A percentile compares a stretch with the other conserved stretches of the same genome.
phyloP scores from a whole-genome alignment of 2,329 filamentous ascomycete species.

The Exophiala viscosa region DNA sequence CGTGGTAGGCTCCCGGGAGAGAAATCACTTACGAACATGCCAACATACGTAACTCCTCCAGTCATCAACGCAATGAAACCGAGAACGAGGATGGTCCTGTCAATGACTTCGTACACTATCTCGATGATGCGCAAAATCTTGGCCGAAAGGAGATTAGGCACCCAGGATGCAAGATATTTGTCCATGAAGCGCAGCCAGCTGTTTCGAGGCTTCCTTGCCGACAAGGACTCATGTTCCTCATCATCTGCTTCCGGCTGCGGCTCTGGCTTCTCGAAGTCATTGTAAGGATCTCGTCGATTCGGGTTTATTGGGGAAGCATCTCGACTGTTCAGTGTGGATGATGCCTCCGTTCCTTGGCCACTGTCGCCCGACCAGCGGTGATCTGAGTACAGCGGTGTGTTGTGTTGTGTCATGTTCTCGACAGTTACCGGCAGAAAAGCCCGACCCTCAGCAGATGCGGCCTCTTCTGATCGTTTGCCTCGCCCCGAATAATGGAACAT shows the following conservation, averaged over 20 bases:
- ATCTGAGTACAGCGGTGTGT: slow-evolving; percentile 39
- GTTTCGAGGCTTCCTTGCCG: slow-evolving; percentile 20
- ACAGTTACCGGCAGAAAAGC: slow-evolving; percentile 62
- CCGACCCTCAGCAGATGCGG: slow-evolving; percentile 47
- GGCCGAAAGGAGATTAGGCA: slow-evolving; percentile 40
- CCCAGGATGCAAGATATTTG: slow-evolving; percentile 51
- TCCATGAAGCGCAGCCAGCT: slow-evolving; percentile 44
- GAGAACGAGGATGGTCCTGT: slow-evolving; percentile 72
- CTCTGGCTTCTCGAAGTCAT: slow-evolving; percentile 47
- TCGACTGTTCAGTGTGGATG: slow-evolving; percentile 63
- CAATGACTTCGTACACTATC: slow-evolving; percentile 63
- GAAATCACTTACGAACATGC: slow-evolving; percentile 69
- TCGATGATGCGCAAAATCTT: slow-evolving; percentile 55
- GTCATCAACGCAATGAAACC: slow-evolving; percentile 70
- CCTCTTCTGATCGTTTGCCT: slow-evolving; percentile 36
- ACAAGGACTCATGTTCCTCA: slow-evolving; percentile 44
- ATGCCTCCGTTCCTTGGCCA: slow-evolving; percentile 69
- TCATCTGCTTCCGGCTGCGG: slow-evolving; percentile 40
- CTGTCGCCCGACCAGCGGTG: slow-evolving; percentile 67
- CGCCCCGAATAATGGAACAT: slow-evolving; percentile 58
- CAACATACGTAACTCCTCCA: slow-evolving; percentile 72
- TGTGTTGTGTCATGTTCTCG: slow-evolving; percentile 52
- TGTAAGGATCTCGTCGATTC: slow-evolving; percentile 44
- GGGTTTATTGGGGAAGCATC: slow-evolving; percentile 60
- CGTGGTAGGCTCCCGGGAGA: not conserved